Conservation (phyloP, 345 rosid genomes). For the Punica granatum region DNA sequence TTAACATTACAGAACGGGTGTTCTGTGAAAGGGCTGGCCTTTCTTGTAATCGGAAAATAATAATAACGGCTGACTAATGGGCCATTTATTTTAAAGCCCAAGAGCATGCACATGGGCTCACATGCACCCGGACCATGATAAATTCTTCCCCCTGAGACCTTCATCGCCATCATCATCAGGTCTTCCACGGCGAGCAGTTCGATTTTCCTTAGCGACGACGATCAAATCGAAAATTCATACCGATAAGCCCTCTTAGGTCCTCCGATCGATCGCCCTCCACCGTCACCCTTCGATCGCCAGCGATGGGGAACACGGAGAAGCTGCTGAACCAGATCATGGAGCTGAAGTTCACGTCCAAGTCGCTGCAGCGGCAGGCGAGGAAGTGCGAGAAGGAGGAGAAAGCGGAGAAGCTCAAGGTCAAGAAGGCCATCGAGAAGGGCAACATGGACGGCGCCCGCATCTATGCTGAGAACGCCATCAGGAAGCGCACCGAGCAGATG, state of each 20-base stretch:
- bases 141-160: not conserved
- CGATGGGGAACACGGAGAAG: slow-evolving; percentile 91
- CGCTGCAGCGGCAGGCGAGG: slow-evolving; percentile 78
- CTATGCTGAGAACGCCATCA: slow-evolving; percentile 95
- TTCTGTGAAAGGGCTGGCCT: no score
- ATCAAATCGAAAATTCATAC: not conserved
- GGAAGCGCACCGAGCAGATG: slow-evolving; percentile 97
- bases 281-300: not conserved
- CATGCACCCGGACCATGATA: not conserved
- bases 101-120: not conserved
- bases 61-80: no score
- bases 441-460: slow-evolving; percentile 98
- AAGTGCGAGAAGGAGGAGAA: slow-evolving; percentile 99
- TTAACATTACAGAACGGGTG: no score
- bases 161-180: no score
- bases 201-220: not conserved
- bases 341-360: slow-evolving; percentile 82
- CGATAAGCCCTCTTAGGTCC: not conserved
- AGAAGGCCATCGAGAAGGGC: slow-evolving; percentile 98
- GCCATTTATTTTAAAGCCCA: not conserved
- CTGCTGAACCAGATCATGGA: slow-evolving; percentile 94
- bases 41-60: no score
- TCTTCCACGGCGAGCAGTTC: no score
- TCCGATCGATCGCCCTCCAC: not conserved
- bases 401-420: slow-evolving; percentile 85